These are phyloP conservation scores for Komagataea norvegica DNA, from an alignment of 1,139 yeast species.

Conservation along the genomic window DNA sequence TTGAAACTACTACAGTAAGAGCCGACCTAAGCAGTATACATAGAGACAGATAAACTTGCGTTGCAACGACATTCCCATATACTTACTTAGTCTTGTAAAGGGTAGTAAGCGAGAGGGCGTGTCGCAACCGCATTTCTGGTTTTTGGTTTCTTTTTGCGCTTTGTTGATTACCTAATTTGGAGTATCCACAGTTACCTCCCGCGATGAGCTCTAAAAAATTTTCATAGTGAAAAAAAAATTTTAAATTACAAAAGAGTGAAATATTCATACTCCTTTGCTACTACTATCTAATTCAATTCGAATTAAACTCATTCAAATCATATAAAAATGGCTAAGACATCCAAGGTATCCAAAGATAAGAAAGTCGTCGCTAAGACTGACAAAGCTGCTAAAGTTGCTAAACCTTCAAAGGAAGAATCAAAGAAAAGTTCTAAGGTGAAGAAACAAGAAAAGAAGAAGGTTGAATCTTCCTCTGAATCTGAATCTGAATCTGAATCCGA, in stretches of 20 bases:
- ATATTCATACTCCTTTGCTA: conserved; percentile 15
- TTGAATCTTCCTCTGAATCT: conserved; percentile 7
- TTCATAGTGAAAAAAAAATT: conserved; percentile 13
- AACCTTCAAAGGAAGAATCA: conserved; percentile 26
- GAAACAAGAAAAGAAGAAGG: conserved; percentile 17
- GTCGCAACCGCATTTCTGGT: no score
- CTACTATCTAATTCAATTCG: conserved; percentile 18
- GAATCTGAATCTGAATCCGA: conserved; percentile 17
- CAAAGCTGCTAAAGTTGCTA: conserved; percentile 33
- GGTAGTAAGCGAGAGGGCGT: no score
- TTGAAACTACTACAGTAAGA: no score
- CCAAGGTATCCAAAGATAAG: conserved; percentile 20
- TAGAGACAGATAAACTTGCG: no score
- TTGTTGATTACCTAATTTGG: not conserved
- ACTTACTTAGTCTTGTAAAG: no score
- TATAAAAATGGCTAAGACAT: conserved; percentile 24
- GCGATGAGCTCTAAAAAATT: conserved; percentile 20
- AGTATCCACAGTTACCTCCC: conserved; percentile 15
- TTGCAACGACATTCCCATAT: no score
- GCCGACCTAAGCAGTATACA: no score
- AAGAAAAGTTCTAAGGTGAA: conserved; percentile 27
- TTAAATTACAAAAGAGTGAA: conserved; percentile 9
- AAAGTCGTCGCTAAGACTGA: conserved; percentile 21
- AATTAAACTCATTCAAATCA: conserved; percentile 7
- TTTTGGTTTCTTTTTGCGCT: no score